Evolutionary conservation across 441 rosid species (phyloP).

Genomic region (Lepidium campestre): DNA sequence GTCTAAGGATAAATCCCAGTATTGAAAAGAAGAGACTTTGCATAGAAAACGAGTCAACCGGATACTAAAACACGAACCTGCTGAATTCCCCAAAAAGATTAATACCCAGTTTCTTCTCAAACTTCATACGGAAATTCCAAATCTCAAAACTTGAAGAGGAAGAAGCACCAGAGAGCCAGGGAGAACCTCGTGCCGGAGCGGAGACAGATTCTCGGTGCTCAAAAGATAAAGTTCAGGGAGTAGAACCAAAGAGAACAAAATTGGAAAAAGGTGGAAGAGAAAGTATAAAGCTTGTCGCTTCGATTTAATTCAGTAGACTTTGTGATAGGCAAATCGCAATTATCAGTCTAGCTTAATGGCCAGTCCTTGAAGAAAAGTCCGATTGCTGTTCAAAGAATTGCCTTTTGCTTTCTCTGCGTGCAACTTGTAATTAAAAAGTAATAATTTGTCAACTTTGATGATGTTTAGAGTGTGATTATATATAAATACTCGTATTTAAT

Average conservation of each 20-base stretch:
- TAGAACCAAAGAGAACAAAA: conserved; percentile 6
- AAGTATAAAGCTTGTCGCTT: conserved; percentile 18
- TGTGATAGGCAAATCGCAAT: conserved; percentile 15
- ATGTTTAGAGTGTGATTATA: neutral
- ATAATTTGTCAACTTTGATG: neutral
- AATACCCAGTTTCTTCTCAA: neutral
- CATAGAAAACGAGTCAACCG: neutral
- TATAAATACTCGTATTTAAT: neutral
- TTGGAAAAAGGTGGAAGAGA: neutral
- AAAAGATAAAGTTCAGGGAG: neutral
- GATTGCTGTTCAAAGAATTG: conserved; percentile 15
- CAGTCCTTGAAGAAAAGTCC: conserved; percentile 3
- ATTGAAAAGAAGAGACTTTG: neutral
- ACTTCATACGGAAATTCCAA: neutral
- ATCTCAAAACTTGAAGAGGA: neutral
- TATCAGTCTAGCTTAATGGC: conserved; percentile 20
- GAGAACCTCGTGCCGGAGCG: conserved; percentile 15
- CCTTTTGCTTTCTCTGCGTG: conserved; percentile 20
- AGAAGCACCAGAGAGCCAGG: neutral
- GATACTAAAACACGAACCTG: neutral
- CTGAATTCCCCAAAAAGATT: neutral
- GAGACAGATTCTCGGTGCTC: neutral
- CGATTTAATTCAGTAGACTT: neutral
- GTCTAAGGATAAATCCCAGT: neutral
- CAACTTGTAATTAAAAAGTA: neutral